Percentiles rank a stretch among this genome's conserved stretches.
These are phyloP conservation scores for Colletotrichum falcatum DNA, from an alignment of 2,329 filamentous ascomycete species.

Conservation along the genomic window DNA sequence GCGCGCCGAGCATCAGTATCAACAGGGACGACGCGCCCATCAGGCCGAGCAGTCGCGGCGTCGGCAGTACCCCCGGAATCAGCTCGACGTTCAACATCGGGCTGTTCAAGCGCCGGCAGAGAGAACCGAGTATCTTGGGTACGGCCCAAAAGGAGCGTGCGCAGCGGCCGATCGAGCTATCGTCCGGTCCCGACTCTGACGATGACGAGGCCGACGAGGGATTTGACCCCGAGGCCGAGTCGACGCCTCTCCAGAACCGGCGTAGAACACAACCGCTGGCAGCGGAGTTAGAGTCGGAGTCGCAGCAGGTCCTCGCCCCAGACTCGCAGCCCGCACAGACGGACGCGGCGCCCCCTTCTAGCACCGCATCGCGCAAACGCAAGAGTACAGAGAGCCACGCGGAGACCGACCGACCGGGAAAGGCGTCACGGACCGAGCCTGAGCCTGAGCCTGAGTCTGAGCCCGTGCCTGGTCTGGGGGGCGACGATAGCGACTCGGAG, in stretches of 20 bases:
- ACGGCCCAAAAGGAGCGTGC: slow-evolving; percentile 58
- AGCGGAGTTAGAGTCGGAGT: slow-evolving; percentile 29
- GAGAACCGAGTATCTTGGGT: slow-evolving; percentile 72
- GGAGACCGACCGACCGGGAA: slow-evolving; percentile 53
- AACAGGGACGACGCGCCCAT: slow-evolving; percentile 65
- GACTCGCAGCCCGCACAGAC: slow-evolving; percentile 45
- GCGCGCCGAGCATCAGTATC: slow-evolving; percentile 61
- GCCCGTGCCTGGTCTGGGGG: slow-evolving; percentile 44
- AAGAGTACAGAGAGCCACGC: slow-evolving; percentile 64
- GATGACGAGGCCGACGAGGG: slow-evolving; percentile 49
- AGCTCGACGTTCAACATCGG: slow-evolving; percentile 67
- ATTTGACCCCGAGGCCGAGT: slow-evolving; percentile 74
- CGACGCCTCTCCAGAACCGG: slow-evolving; percentile 69
- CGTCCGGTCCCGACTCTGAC: slow-evolving; percentile 38
- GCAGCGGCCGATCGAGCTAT: slow-evolving; percentile 42
- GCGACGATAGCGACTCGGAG: slow-evolving; percentile 48
- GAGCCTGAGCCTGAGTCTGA: slow-evolving; percentile 38
- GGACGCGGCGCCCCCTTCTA: slow-evolving; percentile 45
- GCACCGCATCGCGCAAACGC: slow-evolving; percentile 62
- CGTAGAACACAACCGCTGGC: slow-evolving; percentile 53
- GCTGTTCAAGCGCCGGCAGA: slow-evolving; percentile 66
- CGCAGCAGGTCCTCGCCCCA: slow-evolving; percentile 44
- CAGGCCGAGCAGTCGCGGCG: slow-evolving; percentile 63
- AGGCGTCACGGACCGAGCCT: slow-evolving; percentile 48
- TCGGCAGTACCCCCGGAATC: slow-evolving; percentile 60